Evolutionary conservation across 169 alveolate genomes (phyloP).

Genomic region (Plasmodium reichenowi): DNA sequence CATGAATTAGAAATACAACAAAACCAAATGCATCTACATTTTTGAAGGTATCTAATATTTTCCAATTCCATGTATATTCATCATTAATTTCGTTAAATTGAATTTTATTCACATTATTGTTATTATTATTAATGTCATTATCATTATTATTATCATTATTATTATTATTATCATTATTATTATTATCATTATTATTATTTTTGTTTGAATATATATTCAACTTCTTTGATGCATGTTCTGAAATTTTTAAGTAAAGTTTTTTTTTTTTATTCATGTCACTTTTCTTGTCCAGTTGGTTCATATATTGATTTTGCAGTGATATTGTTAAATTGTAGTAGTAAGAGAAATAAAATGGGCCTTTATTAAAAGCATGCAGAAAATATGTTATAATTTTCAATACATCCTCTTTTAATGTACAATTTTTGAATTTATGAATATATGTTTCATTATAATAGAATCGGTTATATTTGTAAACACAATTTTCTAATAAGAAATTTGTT

Average conservation of each 20-base stretch:
- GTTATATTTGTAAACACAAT: constrained; percentile 4
- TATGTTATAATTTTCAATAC: constrained; percentile 28
- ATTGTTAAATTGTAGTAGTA: constrained; percentile 60
- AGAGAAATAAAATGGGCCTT: constrained; percentile 75
- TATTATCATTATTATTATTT: background rate
- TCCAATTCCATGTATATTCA: constrained; percentile 76
- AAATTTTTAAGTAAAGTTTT: no score
- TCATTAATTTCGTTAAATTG: constrained; percentile 40
- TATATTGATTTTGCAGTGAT: constrained; percentile 46
- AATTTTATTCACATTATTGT: constrained; percentile 31
- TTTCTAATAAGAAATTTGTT: constrained; percentile 13
- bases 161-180: background rate
- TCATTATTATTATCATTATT: background rate
- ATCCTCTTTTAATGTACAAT: constrained; percentile 36
- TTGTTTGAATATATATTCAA: background rate
- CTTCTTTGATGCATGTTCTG: background rate
- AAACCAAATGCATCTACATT: constrained; percentile 39
- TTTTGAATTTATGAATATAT: constrained; percentile 62
- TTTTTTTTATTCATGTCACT: constrained; percentile 3
- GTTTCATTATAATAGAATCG: constrained; percentile 30
- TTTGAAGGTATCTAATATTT: constrained; percentile 17
- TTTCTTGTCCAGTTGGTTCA: constrained; percentile 16
- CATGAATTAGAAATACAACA: constrained; percentile 65
- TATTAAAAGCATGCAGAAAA: constrained; percentile 67
- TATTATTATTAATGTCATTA: background rate